Percentiles rank a stretch among this genome's conserved stretches.
Conservation (phyloP, 768 basidiomycete genomes). For the Pisolithus orientalis region DNA sequence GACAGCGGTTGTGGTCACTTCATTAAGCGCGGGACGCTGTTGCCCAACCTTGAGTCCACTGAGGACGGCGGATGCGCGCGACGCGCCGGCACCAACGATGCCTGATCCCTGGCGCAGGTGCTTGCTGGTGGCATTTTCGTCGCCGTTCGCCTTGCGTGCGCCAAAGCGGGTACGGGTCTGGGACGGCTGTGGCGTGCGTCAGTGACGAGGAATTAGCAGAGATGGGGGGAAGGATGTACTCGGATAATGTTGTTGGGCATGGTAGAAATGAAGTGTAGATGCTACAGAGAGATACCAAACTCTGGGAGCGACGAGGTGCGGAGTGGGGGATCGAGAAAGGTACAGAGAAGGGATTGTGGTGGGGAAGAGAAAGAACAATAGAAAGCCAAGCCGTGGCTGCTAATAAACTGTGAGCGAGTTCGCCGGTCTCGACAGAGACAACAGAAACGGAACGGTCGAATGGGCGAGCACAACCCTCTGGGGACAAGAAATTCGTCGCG, state of each 20-base stretch:
- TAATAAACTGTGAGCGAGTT: conserved; percentile 11
- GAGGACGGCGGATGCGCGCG: conserved; percentile 41
- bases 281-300: conserved; percentile 16
- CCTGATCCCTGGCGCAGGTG: conserved; percentile 60
- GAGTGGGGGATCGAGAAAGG: conserved; percentile 4
- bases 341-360: conserved; percentile 24
- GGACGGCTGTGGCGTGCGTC: conserved; percentile 35
- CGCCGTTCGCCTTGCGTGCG: conserved; percentile 59
- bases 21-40: conserved; percentile 70
- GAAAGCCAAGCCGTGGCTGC: conserved; percentile 18
- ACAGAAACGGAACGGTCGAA: conserved; percentile 26
- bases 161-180: conserved; percentile 61
- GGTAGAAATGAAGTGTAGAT: conserved; percentile 15
- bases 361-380: conserved; percentile 27
- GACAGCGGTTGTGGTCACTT: conserved; percentile 73
- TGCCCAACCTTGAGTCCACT: conserved; percentile 45
- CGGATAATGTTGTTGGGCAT: conserved; percentile 62
- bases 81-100: conserved; percentile 37
- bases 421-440: conserved; percentile 19
- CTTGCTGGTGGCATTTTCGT: conserved; percentile 71
- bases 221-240: conserved; percentile 32
- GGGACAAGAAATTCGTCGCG: conserved; percentile 26
- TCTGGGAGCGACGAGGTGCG: conserved; percentile 10
- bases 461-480: conserved; percentile 18
- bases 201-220: neutral